phyloP scores from a whole-genome alignment of 495 filamentous ascomycete species.

The Talaromyces thailandensis region DNA sequence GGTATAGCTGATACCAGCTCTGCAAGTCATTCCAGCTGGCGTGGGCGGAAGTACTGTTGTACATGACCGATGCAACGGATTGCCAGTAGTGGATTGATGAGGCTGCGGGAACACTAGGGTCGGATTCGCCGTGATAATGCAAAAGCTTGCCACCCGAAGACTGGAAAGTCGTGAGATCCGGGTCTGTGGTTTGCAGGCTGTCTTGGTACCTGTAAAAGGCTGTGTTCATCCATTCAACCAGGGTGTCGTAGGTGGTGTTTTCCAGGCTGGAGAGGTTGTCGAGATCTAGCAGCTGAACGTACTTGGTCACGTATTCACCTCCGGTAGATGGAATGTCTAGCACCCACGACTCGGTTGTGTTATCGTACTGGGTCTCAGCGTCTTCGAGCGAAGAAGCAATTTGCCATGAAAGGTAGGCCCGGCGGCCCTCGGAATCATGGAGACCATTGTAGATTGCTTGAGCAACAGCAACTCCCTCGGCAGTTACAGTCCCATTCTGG shows the following conservation, averaged over 20 bases:
- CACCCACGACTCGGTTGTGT: too few relatives aligned
- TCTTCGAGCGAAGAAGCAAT: constrained; percentile 27
- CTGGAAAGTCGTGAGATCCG: too few relatives aligned
- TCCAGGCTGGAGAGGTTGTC: constrained; percentile 22
- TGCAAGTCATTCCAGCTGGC: background rate
- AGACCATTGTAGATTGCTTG: constrained; percentile 34
- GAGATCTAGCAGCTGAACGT: too few relatives aligned
- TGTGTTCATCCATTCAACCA: constrained; percentile 33
- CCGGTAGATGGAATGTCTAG: too few relatives aligned
- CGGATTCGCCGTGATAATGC: too few relatives aligned
- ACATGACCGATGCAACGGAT: background rate
- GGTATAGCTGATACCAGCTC: background rate
- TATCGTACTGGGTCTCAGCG: constrained; percentile 9
- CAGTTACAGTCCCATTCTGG: too few relatives aligned
- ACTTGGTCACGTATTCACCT: too few relatives aligned
- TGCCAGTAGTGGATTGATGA: background rate
- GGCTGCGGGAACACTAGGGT: too few relatives aligned
- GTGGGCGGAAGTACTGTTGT: background rate
- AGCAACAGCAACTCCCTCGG: constrained; percentile 12
- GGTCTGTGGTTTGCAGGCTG: constrained; percentile 16
- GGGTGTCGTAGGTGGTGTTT: constrained; percentile 39
- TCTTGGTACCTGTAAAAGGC: constrained; percentile 9
- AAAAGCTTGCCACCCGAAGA: too few relatives aligned
- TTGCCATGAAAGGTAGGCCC: constrained; percentile 37
- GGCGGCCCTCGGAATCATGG: constrained; percentile 30